phyloP scores from a whole-genome alignment of 2,329 filamentous ascomycete species.

The Penicillium sp. region DNA sequence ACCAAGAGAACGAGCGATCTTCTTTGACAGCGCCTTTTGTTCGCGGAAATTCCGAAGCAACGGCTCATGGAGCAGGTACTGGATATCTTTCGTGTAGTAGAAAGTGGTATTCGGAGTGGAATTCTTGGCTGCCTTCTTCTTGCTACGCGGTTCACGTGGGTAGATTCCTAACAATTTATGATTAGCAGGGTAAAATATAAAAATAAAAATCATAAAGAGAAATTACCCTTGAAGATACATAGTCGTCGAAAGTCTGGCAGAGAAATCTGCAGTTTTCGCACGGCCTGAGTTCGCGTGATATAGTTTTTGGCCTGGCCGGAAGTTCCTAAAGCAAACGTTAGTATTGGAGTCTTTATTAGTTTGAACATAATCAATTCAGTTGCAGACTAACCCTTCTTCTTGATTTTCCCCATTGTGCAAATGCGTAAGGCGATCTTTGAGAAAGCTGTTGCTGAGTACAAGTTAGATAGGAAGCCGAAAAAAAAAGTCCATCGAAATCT shows the following conservation, averaged over 20 bases:
- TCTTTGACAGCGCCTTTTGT: slow-evolving; percentile 94
- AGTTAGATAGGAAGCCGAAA: slow-evolving; percentile 16
- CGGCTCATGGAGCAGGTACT: slow-evolving; percentile 96
- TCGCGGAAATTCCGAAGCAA: slow-evolving; percentile 92
- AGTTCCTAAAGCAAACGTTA: slow-evolving; percentile 52
- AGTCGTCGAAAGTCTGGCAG: slow-evolving; percentile 95
- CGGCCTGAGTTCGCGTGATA: slow-evolving; percentile 92
- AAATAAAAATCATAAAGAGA: not conserved
- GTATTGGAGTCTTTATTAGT: slow-evolving; percentile 5
- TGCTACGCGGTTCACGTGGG: slow-evolving; percentile 91
- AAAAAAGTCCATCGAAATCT: slow-evolving; percentile 31
- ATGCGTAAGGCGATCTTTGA: not conserved
- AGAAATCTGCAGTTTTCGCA: slow-evolving; percentile 96
- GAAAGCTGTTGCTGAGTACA: slow-evolving; percentile 26
- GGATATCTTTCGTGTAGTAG: slow-evolving; percentile 89
- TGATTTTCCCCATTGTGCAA: slow-evolving; percentile 66
- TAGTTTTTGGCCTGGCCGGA: slow-evolving; percentile 96
- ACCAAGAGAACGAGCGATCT: slow-evolving; percentile 88
- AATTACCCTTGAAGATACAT: slow-evolving; percentile 90
- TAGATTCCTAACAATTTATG: slow-evolving; percentile 67
- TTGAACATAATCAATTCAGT: slow-evolving; percentile 13
- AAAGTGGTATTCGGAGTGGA: slow-evolving; percentile 90
- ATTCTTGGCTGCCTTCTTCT: slow-evolving; percentile 93
- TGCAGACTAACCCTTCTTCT: slow-evolving; percentile 70
- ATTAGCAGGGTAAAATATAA: not conserved